A percentile compares a stretch with the other conserved stretches of the same genome.
phyloP scores from a whole-genome alignment of 2,329 filamentous ascomycete genomes.

The Penicillium sp. region DNA sequence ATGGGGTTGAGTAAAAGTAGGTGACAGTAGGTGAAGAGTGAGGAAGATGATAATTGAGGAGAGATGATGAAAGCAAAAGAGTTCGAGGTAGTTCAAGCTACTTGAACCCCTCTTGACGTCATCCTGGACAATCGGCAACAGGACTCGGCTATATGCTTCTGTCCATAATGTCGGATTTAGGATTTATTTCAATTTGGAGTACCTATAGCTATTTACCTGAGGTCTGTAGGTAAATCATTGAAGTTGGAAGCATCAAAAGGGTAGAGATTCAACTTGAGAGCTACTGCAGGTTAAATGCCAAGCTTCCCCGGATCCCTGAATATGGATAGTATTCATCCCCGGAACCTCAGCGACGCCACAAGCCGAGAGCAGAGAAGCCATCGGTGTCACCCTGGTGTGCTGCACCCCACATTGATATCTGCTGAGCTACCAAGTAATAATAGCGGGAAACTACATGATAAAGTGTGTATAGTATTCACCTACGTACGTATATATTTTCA shows the following conservation, averaged over 20 bases:
- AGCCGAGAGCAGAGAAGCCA: neutral
- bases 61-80: neutral
- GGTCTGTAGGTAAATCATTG: neutral
- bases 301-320: neutral
- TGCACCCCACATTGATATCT: neutral
- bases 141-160: neutral
- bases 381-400: neutral
- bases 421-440: neutral
- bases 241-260: neutral
- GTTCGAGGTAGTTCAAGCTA: neutral
- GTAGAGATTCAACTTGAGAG: too few relatives aligned
- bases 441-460: too few relatives aligned
- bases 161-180: too few relatives aligned
- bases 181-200: neutral
- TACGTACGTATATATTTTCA: neutral
- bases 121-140: slow-evolving; percentile 6
- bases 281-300: neutral
- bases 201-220: neutral
- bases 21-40: neutral
- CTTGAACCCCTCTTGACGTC: slow-evolving; percentile 17
- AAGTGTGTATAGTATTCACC: too few relatives aligned
- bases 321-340: neutral
- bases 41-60: neutral
- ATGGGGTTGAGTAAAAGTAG: slow-evolving; percentile 17
- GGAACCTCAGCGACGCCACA: neutral